Base-by-base conservation (phyloP, 352 stramenopile species). In the Blastocystis sp. region DNA sequence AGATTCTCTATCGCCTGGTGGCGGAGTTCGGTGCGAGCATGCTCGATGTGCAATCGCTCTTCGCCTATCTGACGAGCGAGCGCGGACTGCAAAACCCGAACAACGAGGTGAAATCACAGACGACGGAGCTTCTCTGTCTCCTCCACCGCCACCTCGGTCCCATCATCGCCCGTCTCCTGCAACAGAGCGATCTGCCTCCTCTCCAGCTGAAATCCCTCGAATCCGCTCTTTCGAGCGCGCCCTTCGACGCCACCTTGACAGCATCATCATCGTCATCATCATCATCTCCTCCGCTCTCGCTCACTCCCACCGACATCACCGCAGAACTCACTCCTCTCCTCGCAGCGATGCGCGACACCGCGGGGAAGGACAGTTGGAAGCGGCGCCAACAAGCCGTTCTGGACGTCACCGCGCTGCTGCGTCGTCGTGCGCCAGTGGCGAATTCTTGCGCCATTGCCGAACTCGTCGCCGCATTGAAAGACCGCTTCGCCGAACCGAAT, bases 311-410 rank as follows among this genome's bases (percentile, higher is more conserved):
- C 3, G 69, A 81, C 42, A 36, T 81, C 1, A 48, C 69, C 34
- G 42, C 16, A 3, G 69, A 81, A 18, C 8, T 64, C 0, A 21
- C 21, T 0, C 48, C 48, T 11, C 36, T 81, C n/a, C 42, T 81
- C 44, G 29, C 29, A 8, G 49, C 27, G 24, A 40, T 81, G 46
- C 27, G 16, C 18, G 48, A 59, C 32, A 24, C n/a, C 21, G 69
- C 61, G 9, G 69, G 69, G n/a, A 81, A 81, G 46, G 69, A 81
- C n/a, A 61, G 44, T 9, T 81, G 69, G 69, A 81, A 81, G 32
- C 44, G 32, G 14, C 46, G 69, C 0, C 69, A 81, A 32, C 69
- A 81, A 38, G 49, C 44, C 4, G 46, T 81, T 21, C 46, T 81
- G 9, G 69, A 81, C 7, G 24, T 81, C 4, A 81, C 51, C 18